Conservation (phyloP, 768 basidiomycete genomes). For the Leccinellum albellum region DNA sequence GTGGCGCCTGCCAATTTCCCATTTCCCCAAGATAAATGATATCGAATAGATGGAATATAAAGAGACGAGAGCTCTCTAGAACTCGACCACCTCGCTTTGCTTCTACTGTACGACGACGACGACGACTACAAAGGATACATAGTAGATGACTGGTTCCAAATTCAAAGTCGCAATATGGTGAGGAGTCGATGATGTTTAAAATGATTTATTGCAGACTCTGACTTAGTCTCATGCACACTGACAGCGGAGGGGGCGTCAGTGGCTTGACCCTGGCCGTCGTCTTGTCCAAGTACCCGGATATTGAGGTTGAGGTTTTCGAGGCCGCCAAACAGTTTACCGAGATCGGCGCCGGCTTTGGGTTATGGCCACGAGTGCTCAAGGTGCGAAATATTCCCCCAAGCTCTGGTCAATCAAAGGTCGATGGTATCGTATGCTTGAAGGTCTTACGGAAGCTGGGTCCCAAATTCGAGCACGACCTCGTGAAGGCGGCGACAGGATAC, state of each 20-base stretch:
- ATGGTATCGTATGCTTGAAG: constrained; percentile 5
- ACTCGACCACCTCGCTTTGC: not conserved
- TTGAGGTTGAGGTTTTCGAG: constrained; percentile 57
- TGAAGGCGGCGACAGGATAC: constrained; percentile 18
- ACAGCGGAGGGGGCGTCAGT: constrained; percentile 42
- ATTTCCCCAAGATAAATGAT: not conserved
- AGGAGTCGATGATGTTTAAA: not conserved
- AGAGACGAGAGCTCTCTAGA: not conserved
- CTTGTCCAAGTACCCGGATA: constrained; percentile 42
- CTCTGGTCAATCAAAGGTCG: not conserved
- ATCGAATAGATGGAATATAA: not conserved
- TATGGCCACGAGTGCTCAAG: constrained; percentile 36
- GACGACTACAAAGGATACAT: not conserved
- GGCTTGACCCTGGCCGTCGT: constrained; percentile 38
- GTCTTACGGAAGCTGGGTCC: constrained; percentile 22
- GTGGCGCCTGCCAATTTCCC: not conserved
- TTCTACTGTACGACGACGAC: not conserved
- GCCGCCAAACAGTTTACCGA: constrained; percentile 47
- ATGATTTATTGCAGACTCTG: not conserved
- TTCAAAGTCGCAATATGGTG: not conserved
- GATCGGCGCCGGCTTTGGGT: constrained; percentile 59
- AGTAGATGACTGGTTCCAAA: not conserved
- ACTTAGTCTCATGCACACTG: not conserved
- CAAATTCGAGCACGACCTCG: constrained; percentile 15
- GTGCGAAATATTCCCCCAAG: constrained; percentile 3